These are phyloP conservation scores for Aspergillus kassunensis DNA, from an alignment of 495 filamentous ascomycete genomes.

Conservation along the genomic window DNA sequence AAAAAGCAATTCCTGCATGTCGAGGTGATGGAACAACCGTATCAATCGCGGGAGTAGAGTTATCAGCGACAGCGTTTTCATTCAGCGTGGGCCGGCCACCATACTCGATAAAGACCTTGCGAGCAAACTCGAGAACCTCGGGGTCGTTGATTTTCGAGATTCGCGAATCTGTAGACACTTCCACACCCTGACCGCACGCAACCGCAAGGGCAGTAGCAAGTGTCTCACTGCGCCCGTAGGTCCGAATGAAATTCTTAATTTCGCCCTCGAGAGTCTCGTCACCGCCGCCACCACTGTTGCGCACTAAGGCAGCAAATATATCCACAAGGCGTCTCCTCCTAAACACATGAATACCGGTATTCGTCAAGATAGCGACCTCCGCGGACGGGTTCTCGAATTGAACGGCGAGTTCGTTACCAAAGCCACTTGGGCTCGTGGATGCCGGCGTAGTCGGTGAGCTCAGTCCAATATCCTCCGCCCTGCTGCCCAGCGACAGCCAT, in stretches of 20 bases:
- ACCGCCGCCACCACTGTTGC: slow-evolving; percentile 58
- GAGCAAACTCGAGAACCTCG: slow-evolving; percentile 73
- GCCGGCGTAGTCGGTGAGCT: slow-evolving; percentile 68
- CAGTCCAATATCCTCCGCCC: slow-evolving; percentile 70
- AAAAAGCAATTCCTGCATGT: slow-evolving; percentile 81
- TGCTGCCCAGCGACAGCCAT: slow-evolving; percentile 67
- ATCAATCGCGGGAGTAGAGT: slow-evolving; percentile 59
- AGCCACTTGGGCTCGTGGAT: slow-evolving; percentile 66
- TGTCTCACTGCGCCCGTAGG: slow-evolving; percentile 81
- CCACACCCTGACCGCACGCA: slow-evolving; percentile 87
- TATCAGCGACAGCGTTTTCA: slow-evolving; percentile 66
- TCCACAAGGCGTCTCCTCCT: slow-evolving; percentile 83
- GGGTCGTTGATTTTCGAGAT: slow-evolving; percentile 71
- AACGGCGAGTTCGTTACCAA: slow-evolving; percentile 90
- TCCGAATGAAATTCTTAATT: slow-evolving; percentile 71
- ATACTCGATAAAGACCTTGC: slow-evolving; percentile 82
- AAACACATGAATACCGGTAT: slow-evolving; percentile 79
- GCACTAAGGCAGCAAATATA: slow-evolving; percentile 79
- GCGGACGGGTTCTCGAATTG: slow-evolving; percentile 80
- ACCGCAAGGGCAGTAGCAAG: slow-evolving; percentile 90
- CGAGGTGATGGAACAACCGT: slow-evolving; percentile 81
- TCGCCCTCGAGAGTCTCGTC: slow-evolving; percentile 79
- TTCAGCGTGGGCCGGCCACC: slow-evolving; percentile 78
- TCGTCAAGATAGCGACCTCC: slow-evolving; percentile 88
- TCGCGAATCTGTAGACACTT: slow-evolving; percentile 66